A percentile compares a stretch with the other conserved stretches of the same genome.
Conservation (phyloP, 78 protist species). For the Chrysochromulina tobinii region DNA sequence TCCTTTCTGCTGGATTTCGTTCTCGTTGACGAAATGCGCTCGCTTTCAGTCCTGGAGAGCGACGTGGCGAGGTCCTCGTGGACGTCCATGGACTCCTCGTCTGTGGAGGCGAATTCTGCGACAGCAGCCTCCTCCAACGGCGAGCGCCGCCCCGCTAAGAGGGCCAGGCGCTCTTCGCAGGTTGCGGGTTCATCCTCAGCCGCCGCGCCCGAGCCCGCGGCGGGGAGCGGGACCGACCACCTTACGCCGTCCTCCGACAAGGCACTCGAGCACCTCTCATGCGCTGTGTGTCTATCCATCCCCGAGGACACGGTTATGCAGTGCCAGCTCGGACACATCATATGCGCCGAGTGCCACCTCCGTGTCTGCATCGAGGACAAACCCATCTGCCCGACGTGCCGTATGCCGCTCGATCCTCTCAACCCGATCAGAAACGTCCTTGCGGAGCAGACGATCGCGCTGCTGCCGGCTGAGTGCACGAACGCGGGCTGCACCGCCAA, state of each 20-base stretch:
- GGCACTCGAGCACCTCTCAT: neutral
- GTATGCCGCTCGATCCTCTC: neutral
- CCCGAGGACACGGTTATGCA: slow-evolving; percentile 9
- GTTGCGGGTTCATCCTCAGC: no score
- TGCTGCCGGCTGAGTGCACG: neutral
- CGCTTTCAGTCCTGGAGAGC: no score
- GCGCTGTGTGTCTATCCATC: neutral
- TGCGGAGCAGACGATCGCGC: neutral
- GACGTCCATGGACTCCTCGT: no score
- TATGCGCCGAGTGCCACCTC: neutral
- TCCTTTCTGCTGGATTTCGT: no score
- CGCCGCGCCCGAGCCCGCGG: no score
- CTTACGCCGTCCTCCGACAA: neutral
- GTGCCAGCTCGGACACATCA: neutral
- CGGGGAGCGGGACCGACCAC: no score
- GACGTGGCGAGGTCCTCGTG: no score
- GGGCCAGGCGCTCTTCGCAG: no score
- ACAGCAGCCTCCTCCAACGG: no score
- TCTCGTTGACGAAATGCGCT: no score
- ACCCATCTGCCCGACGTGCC: neutral
- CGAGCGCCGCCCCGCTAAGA: no score
- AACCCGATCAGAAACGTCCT: neutral
- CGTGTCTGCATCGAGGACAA: neutral
- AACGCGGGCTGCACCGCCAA: neutral
- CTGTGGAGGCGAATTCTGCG: no score